A percentile compares a stretch with the other conserved stretches of the same genome.
These are phyloP conservation scores for Tolypocladium sp. DNA, from an alignment of 2,329 filamentous ascomycete species.

Conservation along the genomic window DNA sequence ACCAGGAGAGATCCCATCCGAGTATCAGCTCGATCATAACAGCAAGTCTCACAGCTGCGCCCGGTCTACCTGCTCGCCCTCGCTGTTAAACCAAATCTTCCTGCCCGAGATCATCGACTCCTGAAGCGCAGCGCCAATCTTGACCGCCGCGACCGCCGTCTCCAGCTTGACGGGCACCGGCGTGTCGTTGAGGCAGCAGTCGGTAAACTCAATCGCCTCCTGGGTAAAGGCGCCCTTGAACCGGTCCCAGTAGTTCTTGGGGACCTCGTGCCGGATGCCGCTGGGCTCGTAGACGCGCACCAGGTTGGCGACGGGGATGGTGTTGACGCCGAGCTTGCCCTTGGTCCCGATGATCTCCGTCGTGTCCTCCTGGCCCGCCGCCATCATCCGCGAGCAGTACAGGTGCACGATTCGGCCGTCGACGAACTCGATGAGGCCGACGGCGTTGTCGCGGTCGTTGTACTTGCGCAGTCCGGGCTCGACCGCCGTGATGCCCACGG, in stretches of 20 bases:
- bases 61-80: constrained; percentile 4
- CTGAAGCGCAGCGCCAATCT: constrained; percentile 52
- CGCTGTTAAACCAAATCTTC: constrained; percentile 48
- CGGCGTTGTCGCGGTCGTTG: constrained; percentile 20
- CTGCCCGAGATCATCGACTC: constrained; percentile 43
- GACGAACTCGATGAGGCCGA: constrained; percentile 56
- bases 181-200: constrained; percentile 45
- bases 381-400: constrained; percentile 58
- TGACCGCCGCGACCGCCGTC: constrained; percentile 48
- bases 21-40: too few species aligned
- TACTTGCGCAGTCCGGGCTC: constrained; percentile 15
- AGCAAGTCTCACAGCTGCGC: neutral
- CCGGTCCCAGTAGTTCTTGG: constrained; percentile 51
- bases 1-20: too few species aligned
- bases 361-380: constrained; percentile 56
- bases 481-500: constrained; percentile 17
- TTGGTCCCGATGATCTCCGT: constrained; percentile 60
- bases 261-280: constrained; percentile 46
- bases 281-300: constrained; percentile 43
- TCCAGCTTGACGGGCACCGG: constrained; percentile 45
- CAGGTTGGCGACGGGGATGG: constrained; percentile 42
- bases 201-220: constrained; percentile 55
- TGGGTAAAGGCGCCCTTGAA: constrained; percentile 55
- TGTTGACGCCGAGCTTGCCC: constrained; percentile 54
- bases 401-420: constrained; percentile 55